Conservation (phyloP, 306 rosid genomes). For the Arachis hypogaea region DNA sequence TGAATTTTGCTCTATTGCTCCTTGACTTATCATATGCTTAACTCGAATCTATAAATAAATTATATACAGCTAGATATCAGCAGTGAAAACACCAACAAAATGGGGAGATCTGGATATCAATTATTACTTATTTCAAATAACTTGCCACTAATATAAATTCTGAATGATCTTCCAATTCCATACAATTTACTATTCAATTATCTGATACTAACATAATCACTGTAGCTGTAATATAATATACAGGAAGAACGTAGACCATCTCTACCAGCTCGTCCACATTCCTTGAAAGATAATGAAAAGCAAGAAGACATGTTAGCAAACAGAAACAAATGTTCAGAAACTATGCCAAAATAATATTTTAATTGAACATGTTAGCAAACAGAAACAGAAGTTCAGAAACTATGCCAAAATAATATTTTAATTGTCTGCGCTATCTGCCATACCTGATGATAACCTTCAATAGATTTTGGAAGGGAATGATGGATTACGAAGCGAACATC, state of each 20-base stretch:
- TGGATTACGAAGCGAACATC: conserved; percentile 98
- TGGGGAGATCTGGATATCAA: conserved; percentile 23
- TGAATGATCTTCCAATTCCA: conserved; percentile 8
- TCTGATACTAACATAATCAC: conserved; percentile 78
- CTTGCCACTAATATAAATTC: conserved; percentile 22
- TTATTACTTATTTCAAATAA: conserved; percentile 27
- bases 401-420: conserved; percentile 28
- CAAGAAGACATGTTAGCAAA: conserved; percentile 33
- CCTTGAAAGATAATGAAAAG: conserved; percentile 56
- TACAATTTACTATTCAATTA: conserved; percentile 31
- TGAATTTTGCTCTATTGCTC: conserved; percentile 70
- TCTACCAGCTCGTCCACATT: conserved; percentile 99
- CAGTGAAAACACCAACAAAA: not conserved
- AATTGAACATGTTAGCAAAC: conserved; percentile 35
- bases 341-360: conserved; percentile 28
- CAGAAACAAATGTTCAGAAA: conserved; percentile 17
- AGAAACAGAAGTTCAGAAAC: conserved; percentile 9
- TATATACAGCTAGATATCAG: conserved; percentile 34
- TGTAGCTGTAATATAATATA: conserved; percentile 83
- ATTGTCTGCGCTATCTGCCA: not conserved
- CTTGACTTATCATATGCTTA: conserved; percentile 89
- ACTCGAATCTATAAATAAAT: conserved; percentile 72
- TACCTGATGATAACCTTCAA: conserved; percentile 99
- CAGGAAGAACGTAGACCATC: conserved; percentile 95
- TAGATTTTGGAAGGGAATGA: conserved; percentile 96